phyloP scores from a whole-genome alignment of 306 rosid species.

The Glycine latifolia region DNA sequence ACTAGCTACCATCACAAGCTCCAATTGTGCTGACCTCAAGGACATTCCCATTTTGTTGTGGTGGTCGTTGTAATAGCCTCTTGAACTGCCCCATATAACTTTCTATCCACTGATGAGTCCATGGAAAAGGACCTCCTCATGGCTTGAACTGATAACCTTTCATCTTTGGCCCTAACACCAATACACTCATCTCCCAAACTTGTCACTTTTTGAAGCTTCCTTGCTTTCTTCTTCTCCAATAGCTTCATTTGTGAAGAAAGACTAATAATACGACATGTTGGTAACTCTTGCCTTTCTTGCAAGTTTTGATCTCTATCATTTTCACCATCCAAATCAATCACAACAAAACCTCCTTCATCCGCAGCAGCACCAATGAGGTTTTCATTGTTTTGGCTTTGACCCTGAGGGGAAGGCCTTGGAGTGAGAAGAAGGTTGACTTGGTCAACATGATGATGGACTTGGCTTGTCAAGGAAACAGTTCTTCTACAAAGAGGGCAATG shows the following conservation, averaged over 20 bases:
- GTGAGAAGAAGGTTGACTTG: conserved; percentile 27
- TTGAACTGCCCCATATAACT: conserved; percentile 55
- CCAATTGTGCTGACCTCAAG: conserved; percentile 21
- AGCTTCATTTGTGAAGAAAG: conserved; percentile 40
- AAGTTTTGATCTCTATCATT: conserved; percentile 2
- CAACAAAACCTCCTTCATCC: conserved; percentile 61
- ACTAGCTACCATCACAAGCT: conserved; percentile 50
- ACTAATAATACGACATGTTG: conserved; percentile 23
- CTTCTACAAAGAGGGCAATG: conserved; percentile 87
- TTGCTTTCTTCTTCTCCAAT: conserved; percentile 25
- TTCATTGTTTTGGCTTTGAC: conserved; percentile 46
- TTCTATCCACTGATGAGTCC: conserved; percentile 68
- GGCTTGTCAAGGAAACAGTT: conserved; percentile 53
- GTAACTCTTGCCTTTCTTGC: conserved; percentile 44
- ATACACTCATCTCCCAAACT: conserved; percentile 80
- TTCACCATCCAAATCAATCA: conserved; percentile 62
- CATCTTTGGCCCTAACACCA: conserved; percentile 62
- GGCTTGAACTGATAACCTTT: conserved; percentile 58
- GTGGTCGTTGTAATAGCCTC: conserved; percentile 48
- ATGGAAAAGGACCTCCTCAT: conserved; percentile 79
- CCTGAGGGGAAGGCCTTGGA: conserved; percentile 59
- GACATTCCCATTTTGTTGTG: background rate
- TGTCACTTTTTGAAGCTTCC: conserved; percentile 59
- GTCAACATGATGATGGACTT: conserved; percentile 14
- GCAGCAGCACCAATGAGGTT: background rate